phyloP scores from a whole-genome alignment of 1,284 basidiomycete genomes.

The Fomitopsis palustris region DNA sequence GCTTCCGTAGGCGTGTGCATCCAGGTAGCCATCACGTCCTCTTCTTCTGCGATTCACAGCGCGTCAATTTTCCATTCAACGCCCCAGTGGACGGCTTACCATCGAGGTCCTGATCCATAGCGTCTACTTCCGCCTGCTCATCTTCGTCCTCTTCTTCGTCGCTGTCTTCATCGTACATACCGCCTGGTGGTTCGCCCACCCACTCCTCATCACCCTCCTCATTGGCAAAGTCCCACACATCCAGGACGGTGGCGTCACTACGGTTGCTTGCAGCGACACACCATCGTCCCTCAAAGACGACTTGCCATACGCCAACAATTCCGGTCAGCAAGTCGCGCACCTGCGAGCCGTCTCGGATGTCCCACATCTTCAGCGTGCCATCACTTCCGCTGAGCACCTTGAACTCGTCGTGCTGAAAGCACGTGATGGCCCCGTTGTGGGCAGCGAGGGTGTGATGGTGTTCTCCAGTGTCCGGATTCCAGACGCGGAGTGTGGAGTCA shows the following conservation, averaged over 20 bases:
- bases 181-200: conserved; percentile 27
- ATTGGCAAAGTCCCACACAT: conserved; percentile 84
- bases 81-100: conserved; percentile 43
- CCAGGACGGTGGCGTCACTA: conserved; percentile 72
- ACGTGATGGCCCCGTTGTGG: conserved; percentile 93
- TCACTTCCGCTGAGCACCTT: conserved; percentile 93
- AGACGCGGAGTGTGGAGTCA: conserved; percentile 88
- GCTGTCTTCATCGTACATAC: conserved; percentile 40
- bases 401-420: conserved; percentile 96
- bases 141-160: conserved; percentile 50
- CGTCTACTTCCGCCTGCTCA: conserved; percentile 51
- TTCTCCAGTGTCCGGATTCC: conserved; percentile 84
- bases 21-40: background rate
- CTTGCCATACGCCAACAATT: conserved; percentile 93
- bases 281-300: conserved; percentile 88
- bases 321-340: conserved; percentile 85
- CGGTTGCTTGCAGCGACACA: conserved; percentile 91
- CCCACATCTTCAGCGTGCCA: conserved; percentile 97
- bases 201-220: conserved; percentile 55
- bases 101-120: conserved; percentile 66
- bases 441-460: conserved; percentile 79
- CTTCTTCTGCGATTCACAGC: background rate
- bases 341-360: conserved; percentile 79
- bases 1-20: background rate
- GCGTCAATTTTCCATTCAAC: conserved; percentile 24